phyloP scores from a whole-genome alignment of 2,329 filamentous ascomycete species.

The Cyanodermella asteris region DNA sequence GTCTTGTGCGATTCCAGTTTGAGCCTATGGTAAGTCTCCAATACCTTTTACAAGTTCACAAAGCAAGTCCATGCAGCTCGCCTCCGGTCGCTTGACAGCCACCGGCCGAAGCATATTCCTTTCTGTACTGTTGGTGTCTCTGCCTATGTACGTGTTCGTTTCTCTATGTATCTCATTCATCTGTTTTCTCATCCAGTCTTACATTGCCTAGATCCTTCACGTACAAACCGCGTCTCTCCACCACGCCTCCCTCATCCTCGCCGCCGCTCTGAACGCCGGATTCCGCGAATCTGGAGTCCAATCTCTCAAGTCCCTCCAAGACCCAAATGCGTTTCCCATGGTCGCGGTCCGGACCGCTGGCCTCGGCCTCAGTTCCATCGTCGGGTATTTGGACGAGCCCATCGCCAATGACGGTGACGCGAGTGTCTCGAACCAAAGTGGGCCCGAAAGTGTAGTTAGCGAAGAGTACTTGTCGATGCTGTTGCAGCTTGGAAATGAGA shows the following conservation, averaged over 20 bases:
- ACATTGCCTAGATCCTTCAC: slow-evolving; percentile 52
- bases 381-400: slow-evolving; percentile 31
- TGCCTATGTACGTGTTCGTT: slow-evolving; percentile 1
- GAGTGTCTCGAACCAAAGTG: too few species aligned
- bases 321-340: slow-evolving; percentile 36
- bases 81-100: too few species aligned
- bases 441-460: slow-evolving; percentile 36
- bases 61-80: too few species aligned
- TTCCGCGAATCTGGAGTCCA: slow-evolving; percentile 74
- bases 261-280: slow-evolving; percentile 56
- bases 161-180: slow-evolving; percentile 3
- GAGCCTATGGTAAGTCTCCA: slow-evolving; percentile 83
- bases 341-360: slow-evolving; percentile 73
- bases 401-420: slow-evolving; percentile 14
- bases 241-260: slow-evolving; percentile 54
- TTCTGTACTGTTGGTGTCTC: slow-evolving; percentile 1
- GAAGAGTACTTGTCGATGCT: slow-evolving; percentile 46
- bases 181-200: slow-evolving; percentile 11
- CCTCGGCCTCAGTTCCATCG: slow-evolving; percentile 56
- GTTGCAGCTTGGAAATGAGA: slow-evolving; percentile 47
- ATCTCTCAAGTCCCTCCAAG: slow-evolving; percentile 32
- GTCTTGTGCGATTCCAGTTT: slow-evolving; percentile 65
- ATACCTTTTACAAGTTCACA: too few species aligned
- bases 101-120: too few species aligned
- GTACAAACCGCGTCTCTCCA: slow-evolving; percentile 53